Base-by-base conservation (phyloP, 352 stramenopile species). In the Phytophthora citricola region DNA sequence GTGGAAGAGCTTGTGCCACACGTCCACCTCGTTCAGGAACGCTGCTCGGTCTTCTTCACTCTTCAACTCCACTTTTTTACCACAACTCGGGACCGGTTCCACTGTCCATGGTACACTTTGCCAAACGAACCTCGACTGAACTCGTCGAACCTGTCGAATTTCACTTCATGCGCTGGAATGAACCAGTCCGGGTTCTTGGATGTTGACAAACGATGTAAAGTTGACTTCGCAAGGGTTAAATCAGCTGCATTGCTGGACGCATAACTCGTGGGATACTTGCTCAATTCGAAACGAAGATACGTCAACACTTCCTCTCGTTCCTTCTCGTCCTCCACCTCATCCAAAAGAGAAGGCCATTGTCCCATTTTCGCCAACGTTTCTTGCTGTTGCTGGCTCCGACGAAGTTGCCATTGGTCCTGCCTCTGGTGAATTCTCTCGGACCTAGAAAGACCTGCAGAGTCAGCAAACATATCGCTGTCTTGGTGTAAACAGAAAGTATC, bases 21-120 rank as follows among this genome's bases (percentile, higher is more conserved):
- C 15, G 11, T 61, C 38, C 12, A 58, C 63, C 44, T 73, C 66
- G 12, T 59, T 58, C 6, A 66, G n/a, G 9, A 73, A 62, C 5
- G 40, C 47, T 8, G 15, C 40, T 58, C 38, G 11, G 15, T 71
- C 49, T n/a, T 52, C n/a, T 22, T 75, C 34, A 2, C n/a, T 57
- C 5, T 26, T 27, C 22, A 60, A 44, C 22, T 55, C 58, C 10
- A 73, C 52, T 17, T 65, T 67, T 0, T 70, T 74, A 74, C 54
- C 8, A 74, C 61, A 8, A 74, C 54, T 22, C 36, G 34, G 3
- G 66, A 70, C 17, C 56, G 39, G 11, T 66, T 63, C 66, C 66
- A 74, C 22, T 41, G 41, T 3, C 59, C 45, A 4, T 49, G 29
- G 63, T 64, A 58, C 15, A 75, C 43, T 36, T 51, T 53, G 7